phyloP scores from a whole-genome alignment of 352 stramenopile species.

The Globisporangium megalacanthum region DNA sequence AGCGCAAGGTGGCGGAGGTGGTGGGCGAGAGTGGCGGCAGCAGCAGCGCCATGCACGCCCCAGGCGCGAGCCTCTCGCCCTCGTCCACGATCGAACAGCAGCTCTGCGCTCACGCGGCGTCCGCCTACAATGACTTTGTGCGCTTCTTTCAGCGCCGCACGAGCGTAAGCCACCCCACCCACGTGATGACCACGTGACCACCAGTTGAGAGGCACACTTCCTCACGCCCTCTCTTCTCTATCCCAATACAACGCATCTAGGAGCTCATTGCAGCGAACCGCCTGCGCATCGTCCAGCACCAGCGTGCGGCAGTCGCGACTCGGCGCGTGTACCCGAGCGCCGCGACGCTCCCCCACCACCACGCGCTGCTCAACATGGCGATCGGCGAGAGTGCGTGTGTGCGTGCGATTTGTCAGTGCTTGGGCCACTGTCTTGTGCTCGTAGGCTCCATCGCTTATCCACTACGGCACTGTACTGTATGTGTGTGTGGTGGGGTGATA shows the following conservation, averaged over 20 bases:
- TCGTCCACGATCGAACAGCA: slow-evolving; percentile 50
- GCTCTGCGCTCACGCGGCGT: slow-evolving; percentile 54
- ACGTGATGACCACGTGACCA: too few relatives aligned
- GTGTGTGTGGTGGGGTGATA: slow-evolving; percentile 9
- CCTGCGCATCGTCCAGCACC: slow-evolving; percentile 31
- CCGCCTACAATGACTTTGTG: slow-evolving; percentile 70
- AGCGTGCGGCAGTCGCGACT: slow-evolving; percentile 15
- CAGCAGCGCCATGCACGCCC: background rate
- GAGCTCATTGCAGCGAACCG: slow-evolving; percentile 58
- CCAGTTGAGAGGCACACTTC: background rate
- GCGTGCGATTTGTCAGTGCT: too few relatives aligned
- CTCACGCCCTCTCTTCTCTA: background rate
- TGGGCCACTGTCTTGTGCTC: too few relatives aligned
- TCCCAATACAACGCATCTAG: slow-evolving; percentile 16
- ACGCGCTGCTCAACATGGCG: slow-evolving; percentile 36
- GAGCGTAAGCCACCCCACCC: slow-evolving; percentile 35
- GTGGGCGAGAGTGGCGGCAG: background rate
- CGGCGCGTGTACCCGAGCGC: slow-evolving; percentile 25
- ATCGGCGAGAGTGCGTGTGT: slow-evolving; percentile 46
- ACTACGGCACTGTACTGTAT: background rate
- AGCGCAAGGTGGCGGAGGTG: background rate
- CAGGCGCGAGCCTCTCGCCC: background rate
- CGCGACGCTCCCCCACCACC: slow-evolving; percentile 18
- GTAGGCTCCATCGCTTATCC: too few relatives aligned
- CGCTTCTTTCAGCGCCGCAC: slow-evolving; percentile 43